phyloP scores from a whole-genome alignment of 345 rosid genomes.

The Dovyalis caffra region DNA sequence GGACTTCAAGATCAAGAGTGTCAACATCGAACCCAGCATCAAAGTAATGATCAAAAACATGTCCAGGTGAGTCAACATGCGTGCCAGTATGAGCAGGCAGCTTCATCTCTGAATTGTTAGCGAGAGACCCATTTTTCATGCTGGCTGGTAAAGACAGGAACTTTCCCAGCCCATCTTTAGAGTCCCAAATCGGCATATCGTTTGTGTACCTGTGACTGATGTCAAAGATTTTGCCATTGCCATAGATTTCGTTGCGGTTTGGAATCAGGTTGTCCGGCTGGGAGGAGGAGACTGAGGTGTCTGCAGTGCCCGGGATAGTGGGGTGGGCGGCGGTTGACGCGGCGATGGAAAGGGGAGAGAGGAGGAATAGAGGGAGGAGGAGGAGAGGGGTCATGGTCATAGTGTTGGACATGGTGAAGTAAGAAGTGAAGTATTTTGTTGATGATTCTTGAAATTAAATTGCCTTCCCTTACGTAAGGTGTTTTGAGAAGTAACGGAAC shows the following conservation, averaged over 20 bases:
- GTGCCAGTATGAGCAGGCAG: slow-evolving; percentile 80
- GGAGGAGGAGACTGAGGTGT: slow-evolving; percentile 23
- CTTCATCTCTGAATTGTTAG: slow-evolving; percentile 76
- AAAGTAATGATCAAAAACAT: slow-evolving; percentile 64
- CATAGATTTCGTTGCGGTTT: slow-evolving; percentile 73
- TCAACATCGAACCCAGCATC: slow-evolving; percentile 90
- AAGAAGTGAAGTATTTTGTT: not conserved
- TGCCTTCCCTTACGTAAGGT: too few relatives aligned
- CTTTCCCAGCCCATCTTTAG: slow-evolving; percentile 50
- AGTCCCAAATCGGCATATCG: slow-evolving; percentile 54
- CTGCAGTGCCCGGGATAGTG: slow-evolving; percentile 34
- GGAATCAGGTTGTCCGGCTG: slow-evolving; percentile 38
- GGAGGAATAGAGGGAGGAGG: slow-evolving; percentile 8
- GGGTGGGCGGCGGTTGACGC: slow-evolving; percentile 39
- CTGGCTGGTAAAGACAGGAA: slow-evolving; percentile 67
- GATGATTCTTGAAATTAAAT: too few relatives aligned
- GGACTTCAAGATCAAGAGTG: slow-evolving; percentile 60
- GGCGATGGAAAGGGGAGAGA: not conserved
- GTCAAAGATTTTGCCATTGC: slow-evolving; percentile 63
- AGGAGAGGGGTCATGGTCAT: not conserved
- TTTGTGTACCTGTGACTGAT: slow-evolving; percentile 63
- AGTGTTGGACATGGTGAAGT: not conserved
- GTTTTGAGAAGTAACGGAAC: too few relatives aligned
- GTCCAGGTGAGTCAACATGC: slow-evolving; percentile 91
- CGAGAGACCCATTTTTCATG: slow-evolving; percentile 79